Percentiles rank a stretch among this genome's conserved stretches.
phyloP scores from a whole-genome alignment of 805 yeast genomes.

The Ogataea degrootiae region DNA sequence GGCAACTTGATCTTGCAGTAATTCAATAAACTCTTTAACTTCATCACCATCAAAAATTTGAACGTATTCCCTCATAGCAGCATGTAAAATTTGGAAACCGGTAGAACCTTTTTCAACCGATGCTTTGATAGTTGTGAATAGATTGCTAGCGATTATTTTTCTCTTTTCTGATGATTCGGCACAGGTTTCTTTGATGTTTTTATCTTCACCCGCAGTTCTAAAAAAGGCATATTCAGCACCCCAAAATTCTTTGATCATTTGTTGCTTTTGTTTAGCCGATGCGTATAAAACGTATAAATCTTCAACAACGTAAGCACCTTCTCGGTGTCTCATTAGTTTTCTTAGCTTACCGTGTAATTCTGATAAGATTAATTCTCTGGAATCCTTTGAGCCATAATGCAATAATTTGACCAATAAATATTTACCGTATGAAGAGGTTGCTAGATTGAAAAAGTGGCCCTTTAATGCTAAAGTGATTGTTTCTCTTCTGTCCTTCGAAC shows the following conservation, averaged over 20 bases:
- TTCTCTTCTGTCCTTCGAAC: slow-evolving; percentile 74
- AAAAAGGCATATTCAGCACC: slow-evolving; percentile 93
- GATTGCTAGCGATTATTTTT: slow-evolving; percentile 66
- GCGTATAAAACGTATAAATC: slow-evolving; percentile 85
- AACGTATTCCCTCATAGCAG: slow-evolving; percentile 88
- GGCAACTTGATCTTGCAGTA: slow-evolving; percentile 82
- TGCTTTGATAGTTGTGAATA: slow-evolving; percentile 78
- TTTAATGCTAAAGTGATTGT: slow-evolving; percentile 62
- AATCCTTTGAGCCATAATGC: slow-evolving; percentile 85
- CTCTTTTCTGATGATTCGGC: slow-evolving; percentile 72
- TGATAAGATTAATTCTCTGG: slow-evolving; percentile 68
- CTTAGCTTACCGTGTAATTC: slow-evolving; percentile 89
- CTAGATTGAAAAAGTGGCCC: slow-evolving; percentile 74
- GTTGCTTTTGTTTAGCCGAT: slow-evolving; percentile 75
- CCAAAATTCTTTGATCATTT: slow-evolving; percentile 94
- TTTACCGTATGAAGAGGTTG: slow-evolving; percentile 92
- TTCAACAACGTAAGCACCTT: slow-evolving; percentile 97
- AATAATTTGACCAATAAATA: slow-evolving; percentile 81
- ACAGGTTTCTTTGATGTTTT: slow-evolving; percentile 62
- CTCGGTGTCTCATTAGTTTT: slow-evolving; percentile 92
- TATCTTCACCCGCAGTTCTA: slow-evolving; percentile 64
- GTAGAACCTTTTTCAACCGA: slow-evolving; percentile 94
- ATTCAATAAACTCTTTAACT: slow-evolving; percentile 74
- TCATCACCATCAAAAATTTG: slow-evolving; percentile 67
- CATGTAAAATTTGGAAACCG: slow-evolving; percentile 93